Evolutionary conservation across 2,329 filamentous ascomycete genomes (phyloP).

Genomic region (Xenoacremonium recifei): DNA sequence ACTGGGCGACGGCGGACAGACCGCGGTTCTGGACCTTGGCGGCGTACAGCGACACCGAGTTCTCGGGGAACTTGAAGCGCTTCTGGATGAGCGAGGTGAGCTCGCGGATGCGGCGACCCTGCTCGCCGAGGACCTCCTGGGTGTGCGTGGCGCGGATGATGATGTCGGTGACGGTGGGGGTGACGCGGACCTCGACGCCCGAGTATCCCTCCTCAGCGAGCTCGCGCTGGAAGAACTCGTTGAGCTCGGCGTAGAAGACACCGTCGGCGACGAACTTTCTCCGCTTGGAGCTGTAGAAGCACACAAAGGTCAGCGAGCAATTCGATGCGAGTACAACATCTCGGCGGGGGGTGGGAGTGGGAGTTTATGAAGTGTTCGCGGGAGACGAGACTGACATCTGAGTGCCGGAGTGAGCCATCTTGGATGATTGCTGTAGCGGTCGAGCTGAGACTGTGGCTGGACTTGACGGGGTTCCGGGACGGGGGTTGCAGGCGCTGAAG

Average conservation of each 20-base stretch:
- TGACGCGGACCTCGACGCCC: constrained; percentile 99
- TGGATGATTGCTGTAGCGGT: constrained; percentile 33
- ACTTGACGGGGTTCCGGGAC: constrained; percentile 32
- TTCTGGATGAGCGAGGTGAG: constrained; percentile 99
- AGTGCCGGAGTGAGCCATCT: constrained; percentile 60
- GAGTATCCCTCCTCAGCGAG: constrained; percentile 99
- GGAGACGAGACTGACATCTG: constrained; percentile 55
- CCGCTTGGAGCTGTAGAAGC: constrained; percentile 71
- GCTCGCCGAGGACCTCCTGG: constrained; percentile 99
- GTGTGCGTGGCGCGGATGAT: constrained; percentile 99
- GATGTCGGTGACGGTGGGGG: constrained; percentile 99
- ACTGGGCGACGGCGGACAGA: constrained; percentile 99
- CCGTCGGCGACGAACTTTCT: constrained; percentile 96
- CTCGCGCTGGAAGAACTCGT: constrained; percentile 99
- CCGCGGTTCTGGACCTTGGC: constrained; percentile 99
- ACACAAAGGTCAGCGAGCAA: constrained; percentile 16
- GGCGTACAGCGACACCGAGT: constrained; percentile 99
- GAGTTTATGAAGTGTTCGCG: constrained; percentile 2
- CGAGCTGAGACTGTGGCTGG: constrained; percentile 27
- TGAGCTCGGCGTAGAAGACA: constrained; percentile 99
- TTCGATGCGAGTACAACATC: constrained; percentile 2
- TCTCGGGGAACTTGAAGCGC: constrained; percentile 99
- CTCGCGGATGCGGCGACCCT: constrained; percentile 99
- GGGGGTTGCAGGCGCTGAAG: constrained; percentile 19
- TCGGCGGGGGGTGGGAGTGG: background rate